A percentile compares a stretch with the other conserved stretches of the same genome.
Evolutionary conservation across 495 filamentous ascomycete genomes (phyloP).

Genomic region (Aspergillus sclerotiicarbonarius): DNA sequence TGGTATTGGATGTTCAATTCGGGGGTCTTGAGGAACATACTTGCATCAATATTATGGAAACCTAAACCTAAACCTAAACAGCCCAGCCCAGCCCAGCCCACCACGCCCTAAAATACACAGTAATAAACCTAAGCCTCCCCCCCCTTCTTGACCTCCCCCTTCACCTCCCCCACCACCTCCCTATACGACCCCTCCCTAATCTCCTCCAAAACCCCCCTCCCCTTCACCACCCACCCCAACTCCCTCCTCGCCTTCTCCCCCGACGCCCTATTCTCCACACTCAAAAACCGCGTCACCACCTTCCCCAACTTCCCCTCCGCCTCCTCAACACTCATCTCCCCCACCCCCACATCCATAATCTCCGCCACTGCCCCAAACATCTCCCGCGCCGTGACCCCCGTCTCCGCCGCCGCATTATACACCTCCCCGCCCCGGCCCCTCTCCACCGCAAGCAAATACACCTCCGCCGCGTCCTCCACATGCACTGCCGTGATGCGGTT

Average conservation of each 20-base stretch:
- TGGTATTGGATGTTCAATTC: no score
- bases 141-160: conserved; percentile 12
- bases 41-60: no score
- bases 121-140: not conserved
- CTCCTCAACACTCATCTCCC: conserved; percentile 28
- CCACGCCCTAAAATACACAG: no score
- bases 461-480: conserved; percentile 37
- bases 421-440: conserved; percentile 35
- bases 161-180: conserved; percentile 15
- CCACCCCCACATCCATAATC: conserved; percentile 28
- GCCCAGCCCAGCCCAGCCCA: no score
- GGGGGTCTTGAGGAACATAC: no score
- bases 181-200: conserved; percentile 29
- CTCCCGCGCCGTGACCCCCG: conserved; percentile 36
- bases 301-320: conserved; percentile 31
- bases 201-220: conserved; percentile 36
- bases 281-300: conserved; percentile 24
- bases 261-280: conserved; percentile 35
- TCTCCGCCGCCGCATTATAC: conserved; percentile 43
- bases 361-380: conserved; percentile 40
- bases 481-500: conserved; percentile 44
- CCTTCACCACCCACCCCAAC: conserved; percentile 39
- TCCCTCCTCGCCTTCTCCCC: conserved; percentile 39
- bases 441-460: conserved; percentile 44
- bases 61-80: no score